These are phyloP conservation scores for Torulaspora franciscae DNA, from an alignment of 805 yeast genomes.

Conservation along the genomic window DNA sequence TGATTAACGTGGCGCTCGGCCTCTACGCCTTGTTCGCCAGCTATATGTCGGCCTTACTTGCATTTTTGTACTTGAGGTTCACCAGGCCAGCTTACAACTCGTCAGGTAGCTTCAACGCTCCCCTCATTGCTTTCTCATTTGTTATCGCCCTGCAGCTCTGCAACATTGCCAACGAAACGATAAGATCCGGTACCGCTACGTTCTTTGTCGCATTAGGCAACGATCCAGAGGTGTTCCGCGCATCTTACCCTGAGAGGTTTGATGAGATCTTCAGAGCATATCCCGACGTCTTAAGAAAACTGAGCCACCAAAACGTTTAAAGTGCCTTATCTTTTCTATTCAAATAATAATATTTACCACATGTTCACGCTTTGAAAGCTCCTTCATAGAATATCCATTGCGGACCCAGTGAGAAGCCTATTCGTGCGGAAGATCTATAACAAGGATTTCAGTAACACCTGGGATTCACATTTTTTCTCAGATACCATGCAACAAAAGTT, in stretches of 20 bases:
- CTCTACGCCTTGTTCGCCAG: conserved; percentile 71
- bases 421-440: conserved; percentile 9
- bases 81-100: conserved; percentile 64
- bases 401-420: background rate
- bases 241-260: conserved; percentile 64
- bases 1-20: conserved; percentile 73
- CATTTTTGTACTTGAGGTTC: conserved; percentile 60
- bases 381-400: background rate
- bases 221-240: conserved; percentile 77
- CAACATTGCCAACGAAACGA: conserved; percentile 64
- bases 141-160: conserved; percentile 72
- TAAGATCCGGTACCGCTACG: conserved; percentile 77
- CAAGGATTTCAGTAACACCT: conserved; percentile 29
- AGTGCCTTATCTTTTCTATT: background rate
- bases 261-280: conserved; percentile 60
- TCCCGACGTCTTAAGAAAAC: conserved; percentile 61
- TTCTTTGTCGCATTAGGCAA: conserved; percentile 78
- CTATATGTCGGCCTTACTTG: conserved; percentile 56
- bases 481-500: conserved; percentile 80
- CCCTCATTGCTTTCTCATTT: conserved; percentile 68
- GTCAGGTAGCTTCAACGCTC: conserved; percentile 59
- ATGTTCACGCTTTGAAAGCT: background rate
- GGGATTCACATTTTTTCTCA: conserved; percentile 62
- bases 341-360: background rate
- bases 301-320: conserved; percentile 34